Conservation (phyloP, 1,284 basidiomycete genomes). For the Anthracocystis panici-leucophaei region DNA sequence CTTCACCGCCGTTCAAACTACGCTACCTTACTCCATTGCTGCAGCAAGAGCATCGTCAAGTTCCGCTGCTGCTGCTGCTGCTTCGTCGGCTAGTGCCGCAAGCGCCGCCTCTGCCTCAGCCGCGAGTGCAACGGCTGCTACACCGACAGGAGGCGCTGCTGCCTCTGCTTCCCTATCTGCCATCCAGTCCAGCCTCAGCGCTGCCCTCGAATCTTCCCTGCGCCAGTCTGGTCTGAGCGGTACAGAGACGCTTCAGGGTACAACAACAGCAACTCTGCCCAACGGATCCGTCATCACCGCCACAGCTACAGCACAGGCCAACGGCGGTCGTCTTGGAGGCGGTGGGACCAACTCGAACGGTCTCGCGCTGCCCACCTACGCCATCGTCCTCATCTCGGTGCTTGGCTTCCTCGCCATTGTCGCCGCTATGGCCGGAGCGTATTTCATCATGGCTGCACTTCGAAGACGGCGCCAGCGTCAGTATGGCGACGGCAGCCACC, state of each 20-base stretch:
- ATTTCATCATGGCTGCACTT: constrained; percentile 56
- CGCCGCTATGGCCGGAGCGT: constrained; percentile 45
- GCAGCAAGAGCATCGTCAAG: constrained; percentile 30
- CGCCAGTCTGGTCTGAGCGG: constrained; percentile 52
- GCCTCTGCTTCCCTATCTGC: constrained; percentile 39
- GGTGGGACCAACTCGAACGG: constrained; percentile 32
- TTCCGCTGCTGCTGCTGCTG: constrained; percentile 40
- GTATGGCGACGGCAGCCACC: constrained; percentile 31
- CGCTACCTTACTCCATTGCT: constrained; percentile 51
- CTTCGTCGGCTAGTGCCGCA: constrained; percentile 25
- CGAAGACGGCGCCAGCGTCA: constrained; percentile 43
- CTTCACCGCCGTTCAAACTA: constrained; percentile 58
- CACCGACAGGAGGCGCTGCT: constrained; percentile 25
- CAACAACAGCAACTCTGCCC: constrained; percentile 56
- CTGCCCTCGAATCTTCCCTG: constrained; percentile 50
- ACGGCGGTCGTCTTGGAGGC: constrained; percentile 49
- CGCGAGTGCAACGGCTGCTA: constrained; percentile 8
- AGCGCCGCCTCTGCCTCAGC: constrained; percentile 34
- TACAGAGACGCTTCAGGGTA: constrained; percentile 57
- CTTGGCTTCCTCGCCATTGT: constrained; percentile 60
- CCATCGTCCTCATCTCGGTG: constrained; percentile 63
- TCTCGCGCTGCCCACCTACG: constrained; percentile 52
- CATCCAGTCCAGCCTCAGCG: constrained; percentile 54
- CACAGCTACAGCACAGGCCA: constrained; percentile 60
- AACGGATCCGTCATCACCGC: constrained; percentile 58